Base-by-base conservation (phyloP, 140 eudicot species). In the Bidens hawaiensis region DNA sequence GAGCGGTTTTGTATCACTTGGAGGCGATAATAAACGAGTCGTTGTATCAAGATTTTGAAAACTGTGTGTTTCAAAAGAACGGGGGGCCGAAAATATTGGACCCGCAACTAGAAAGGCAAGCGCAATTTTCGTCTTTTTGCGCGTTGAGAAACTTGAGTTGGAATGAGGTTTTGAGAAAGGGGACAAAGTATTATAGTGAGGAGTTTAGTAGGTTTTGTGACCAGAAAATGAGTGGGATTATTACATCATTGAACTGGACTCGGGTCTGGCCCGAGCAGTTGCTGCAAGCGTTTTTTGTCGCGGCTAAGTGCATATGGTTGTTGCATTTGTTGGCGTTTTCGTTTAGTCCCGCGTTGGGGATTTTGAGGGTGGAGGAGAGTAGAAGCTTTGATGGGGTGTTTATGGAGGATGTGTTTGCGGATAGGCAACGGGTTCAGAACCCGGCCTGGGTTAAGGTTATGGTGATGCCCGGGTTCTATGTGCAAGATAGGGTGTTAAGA, bases 381-480 rank as follows among this genome's bases (percentile, higher is more conserved):
- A 54, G 74, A 64, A 45, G 70, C 16, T 91, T 87, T 46, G 95
- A 91, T 73, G 64, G 63, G 0, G 64, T 64, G 19, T 87, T 70
- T 64, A 87, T 91, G 98, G 96, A 91, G 79, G 95, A 91, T 61
- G 63, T 91, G 26, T 74, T 84, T 27, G 73, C 47, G 18, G 98
- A 87, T 60, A 75, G 80, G 64, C 87, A 81, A 74, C 78, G 78
- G 42, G 63, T 72, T 4, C 76, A 80, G 30, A 83, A 82, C 17
- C 74, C 83, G 34, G 72, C 85, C 33, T 53, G 77, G 27, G 96
- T 91, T 9, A 87, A 91, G 82, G 67, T 91, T 28, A 87, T 91
- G 98, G 95, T 91, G 30, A 78, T 80, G 89, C 96, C 98, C 2
- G 98, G 96, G 60, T 91, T 91, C 57, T 91, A 91, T 85, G 98